phyloP scores from a whole-genome alignment of 108 stramenopile species.

The Cyclostephanos invisitatus region DNA sequence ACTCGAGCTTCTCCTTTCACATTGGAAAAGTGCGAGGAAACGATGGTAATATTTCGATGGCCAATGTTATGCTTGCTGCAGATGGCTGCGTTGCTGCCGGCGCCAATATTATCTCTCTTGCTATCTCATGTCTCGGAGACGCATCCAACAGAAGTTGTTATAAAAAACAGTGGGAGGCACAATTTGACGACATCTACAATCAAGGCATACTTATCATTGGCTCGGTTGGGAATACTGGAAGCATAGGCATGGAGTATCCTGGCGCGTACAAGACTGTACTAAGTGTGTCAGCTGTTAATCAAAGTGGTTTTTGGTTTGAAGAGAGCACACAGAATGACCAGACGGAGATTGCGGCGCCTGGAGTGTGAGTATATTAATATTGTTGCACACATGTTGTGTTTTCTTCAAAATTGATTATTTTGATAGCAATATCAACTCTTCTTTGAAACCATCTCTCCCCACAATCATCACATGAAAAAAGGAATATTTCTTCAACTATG shows the following conservation, averaged over 20 bases:
- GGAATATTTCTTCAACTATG: not conserved
- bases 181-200: slow-evolving; percentile 28
- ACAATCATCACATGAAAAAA: no score
- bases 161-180: not conserved
- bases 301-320: not conserved
- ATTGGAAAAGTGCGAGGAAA: slow-evolving; percentile 49
- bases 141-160: slow-evolving; percentile 9
- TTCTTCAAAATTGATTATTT: slow-evolving; percentile 4
- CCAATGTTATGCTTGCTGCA: slow-evolving; percentile 43
- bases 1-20: slow-evolving; percentile 30
- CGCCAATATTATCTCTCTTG: slow-evolving; percentile 57
- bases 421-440: slow-evolving; percentile 1
- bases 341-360: slow-evolving; percentile 63
- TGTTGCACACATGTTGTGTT: slow-evolving; percentile 2
- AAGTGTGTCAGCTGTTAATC: slow-evolving; percentile 47
- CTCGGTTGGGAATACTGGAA: slow-evolving; percentile 65
- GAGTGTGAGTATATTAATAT: slow-evolving; percentile 25
- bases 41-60: slow-evolving; percentile 39
- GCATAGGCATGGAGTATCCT: slow-evolving; percentile 37
- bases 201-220: slow-evolving; percentile 59
- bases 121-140: slow-evolving; percentile 42
- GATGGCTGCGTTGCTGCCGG: slow-evolving; percentile 48
- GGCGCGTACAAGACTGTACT: slow-evolving; percentile 54
- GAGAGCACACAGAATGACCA: slow-evolving; percentile 39
- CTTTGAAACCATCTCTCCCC: not conserved